Evolutionary conservation across 768 basidiomycete species (phyloP), one percentile per base, ranked within the genome.

Genomic region (Boletus pseudo-olivaceus): DNA sequence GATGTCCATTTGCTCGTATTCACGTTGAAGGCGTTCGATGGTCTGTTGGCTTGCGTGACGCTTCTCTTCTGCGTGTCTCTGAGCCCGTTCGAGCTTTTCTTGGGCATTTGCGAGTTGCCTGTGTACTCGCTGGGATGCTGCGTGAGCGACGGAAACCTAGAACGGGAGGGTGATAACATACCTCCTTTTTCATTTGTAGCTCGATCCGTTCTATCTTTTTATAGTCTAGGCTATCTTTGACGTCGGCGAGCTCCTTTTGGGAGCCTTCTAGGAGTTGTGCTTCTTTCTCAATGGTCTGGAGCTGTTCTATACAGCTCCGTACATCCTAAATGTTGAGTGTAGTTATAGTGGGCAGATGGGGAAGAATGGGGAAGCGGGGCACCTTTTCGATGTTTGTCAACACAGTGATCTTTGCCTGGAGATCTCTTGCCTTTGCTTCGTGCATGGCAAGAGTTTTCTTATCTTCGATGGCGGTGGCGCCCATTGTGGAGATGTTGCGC

Each of bases 61-160:
- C 68, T 88, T 89, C 53, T 94, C 92, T 67, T 90, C 88, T 7
- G 86, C 85, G 57, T 89, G 87, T 56, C 81, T 78, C 64, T 90
- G 85, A 1, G 88, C 87, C 27, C 90, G 82, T 52, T 87, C 83
- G 9, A 93, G 78, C 69, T 92, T 93, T 60, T 91, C 88, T 42
- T 83, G 78, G 5, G 93, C 93, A 67, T 94, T 93, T 8, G 76
- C 72, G 11, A 91, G 75, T 66, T 95, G 93, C 55, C 87, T 85
- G 57, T 81, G 75, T n/a, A 90, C 82, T 47, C 92, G 89, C 90
- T 96, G 57, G 23, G 27, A 55, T 14, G 34, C 1, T 30, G 5
- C 15, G 17, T 58, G 41, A 52, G 50, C 29, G 41, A 51, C 2
- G 19, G 20, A 30, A 23, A 26, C n/a, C 43, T 9, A 33, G 15